phyloP scores from a whole-genome alignment of 495 filamentous ascomycete species.

The Penicillium diatomitis region DNA sequence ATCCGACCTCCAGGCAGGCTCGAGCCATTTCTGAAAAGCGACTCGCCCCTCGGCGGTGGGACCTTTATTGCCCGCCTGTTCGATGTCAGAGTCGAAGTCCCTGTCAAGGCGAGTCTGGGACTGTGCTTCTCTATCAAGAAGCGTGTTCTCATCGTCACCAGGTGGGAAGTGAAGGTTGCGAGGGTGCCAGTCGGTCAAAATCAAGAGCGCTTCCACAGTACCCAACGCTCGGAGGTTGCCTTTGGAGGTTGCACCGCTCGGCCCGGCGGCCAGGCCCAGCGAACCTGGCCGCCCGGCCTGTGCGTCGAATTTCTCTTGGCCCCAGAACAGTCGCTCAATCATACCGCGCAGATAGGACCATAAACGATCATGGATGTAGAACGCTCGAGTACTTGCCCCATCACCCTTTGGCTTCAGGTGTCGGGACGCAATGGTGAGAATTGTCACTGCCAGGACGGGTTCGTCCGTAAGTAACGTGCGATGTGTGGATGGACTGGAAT shows the following conservation, averaged over 20 bases:
- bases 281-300: constrained; percentile 61
- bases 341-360: constrained; percentile 91
- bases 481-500: constrained; percentile 64
- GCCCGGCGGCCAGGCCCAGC: constrained; percentile 53
- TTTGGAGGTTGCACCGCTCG: constrained; percentile 41
- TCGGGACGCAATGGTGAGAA: constrained; percentile 83
- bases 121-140: constrained; percentile 44
- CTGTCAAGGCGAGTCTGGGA: constrained; percentile 23
- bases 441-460: constrained; percentile 80
- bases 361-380: constrained; percentile 90
- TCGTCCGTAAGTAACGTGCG: constrained; percentile 74
- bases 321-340: constrained; percentile 91
- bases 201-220: constrained; percentile 85
- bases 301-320: constrained; percentile 86
- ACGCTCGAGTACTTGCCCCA: constrained; percentile 72
- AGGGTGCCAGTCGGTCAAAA: constrained; percentile 96
- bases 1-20: constrained; percentile 92
- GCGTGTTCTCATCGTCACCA: constrained; percentile 62
- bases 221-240: constrained; percentile 82
- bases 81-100: constrained; percentile 30
- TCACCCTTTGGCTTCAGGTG: constrained; percentile 72
- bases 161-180: constrained; percentile 92
- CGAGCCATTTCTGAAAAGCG: constrained; percentile 86
- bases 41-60: constrained; percentile 47
- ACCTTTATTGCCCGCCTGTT: constrained; percentile 16